phyloP scores from a whole-genome alignment of 2,329 filamentous ascomycete species.

The Beauveria caledonica region DNA sequence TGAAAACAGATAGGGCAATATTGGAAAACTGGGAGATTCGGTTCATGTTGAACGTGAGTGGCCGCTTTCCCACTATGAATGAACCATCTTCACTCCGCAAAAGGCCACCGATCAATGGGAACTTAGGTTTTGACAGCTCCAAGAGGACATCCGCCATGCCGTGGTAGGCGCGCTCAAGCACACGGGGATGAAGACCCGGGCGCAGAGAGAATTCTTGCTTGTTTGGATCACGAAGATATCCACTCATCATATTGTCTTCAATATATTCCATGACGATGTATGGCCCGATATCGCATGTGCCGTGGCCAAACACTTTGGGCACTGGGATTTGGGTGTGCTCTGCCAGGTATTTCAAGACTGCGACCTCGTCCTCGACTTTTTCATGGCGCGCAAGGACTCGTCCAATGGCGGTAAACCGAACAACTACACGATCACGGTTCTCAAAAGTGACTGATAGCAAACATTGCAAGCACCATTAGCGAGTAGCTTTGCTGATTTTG shows the following conservation, averaged over 20 bases:
- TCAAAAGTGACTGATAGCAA: not conserved
- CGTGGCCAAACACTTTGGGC: not conserved
- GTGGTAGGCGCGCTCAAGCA: not conserved
- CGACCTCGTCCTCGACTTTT: not conserved
- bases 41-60: not conserved
- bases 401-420: not conserved
- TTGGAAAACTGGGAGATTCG: not conserved
- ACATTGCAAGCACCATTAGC: not conserved
- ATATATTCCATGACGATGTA: not conserved
- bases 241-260: not conserved
- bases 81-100: not conserved
- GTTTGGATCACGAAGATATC: not conserved
- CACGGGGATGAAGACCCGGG: not conserved
- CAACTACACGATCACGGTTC: not conserved
- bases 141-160: not conserved
- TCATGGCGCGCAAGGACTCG: not conserved
- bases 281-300: not conserved
- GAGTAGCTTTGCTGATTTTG: not conserved
- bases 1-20: not conserved
- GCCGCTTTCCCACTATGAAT: not conserved
- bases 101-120: not conserved
- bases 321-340: not conserved
- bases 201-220: not conserved
- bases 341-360: not conserved
- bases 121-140: not conserved